Conservation (phyloP, 495 filamentous ascomycete species). For the Massariosphaeria phaeospora region DNA sequence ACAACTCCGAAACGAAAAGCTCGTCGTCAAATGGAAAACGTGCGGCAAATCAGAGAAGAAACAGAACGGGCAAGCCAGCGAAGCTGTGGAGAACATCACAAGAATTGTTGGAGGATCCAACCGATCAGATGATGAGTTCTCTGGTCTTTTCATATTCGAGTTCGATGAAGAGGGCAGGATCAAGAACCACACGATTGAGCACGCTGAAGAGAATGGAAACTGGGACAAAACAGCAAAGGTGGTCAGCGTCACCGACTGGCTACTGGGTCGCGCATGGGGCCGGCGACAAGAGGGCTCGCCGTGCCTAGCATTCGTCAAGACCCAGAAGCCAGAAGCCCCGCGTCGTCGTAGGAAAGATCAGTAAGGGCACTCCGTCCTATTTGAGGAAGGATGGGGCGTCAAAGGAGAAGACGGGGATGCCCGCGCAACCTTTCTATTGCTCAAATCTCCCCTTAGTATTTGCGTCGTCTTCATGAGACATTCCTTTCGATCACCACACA, state of each 20-base stretch:
- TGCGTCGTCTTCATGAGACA: no score
- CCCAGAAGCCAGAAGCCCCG: neutral
- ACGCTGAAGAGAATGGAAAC: constrained; percentile 71
- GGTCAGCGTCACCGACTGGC: constrained; percentile 82
- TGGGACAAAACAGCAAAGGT: constrained; percentile 68
- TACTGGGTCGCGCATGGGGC: constrained; percentile 61
- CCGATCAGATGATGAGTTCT: constrained; percentile 56
- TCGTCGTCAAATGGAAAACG: constrained; percentile 83
- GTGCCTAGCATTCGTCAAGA: constrained; percentile 38
- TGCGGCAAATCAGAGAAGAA: constrained; percentile 45
- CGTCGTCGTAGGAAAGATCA: neutral
- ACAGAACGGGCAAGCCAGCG: constrained; percentile 40
- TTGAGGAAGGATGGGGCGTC: no score
- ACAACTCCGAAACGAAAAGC: constrained; percentile 60
- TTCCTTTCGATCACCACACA: no score
- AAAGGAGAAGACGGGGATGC: no score
- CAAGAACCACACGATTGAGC: constrained; percentile 84
- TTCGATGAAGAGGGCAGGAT: constrained; percentile 89
- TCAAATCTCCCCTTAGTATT: no score
- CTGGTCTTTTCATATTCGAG: constrained; percentile 86
- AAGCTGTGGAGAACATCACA: constrained; percentile 49
- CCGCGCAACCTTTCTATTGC: no score
- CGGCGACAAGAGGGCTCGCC: constrained; percentile 40
- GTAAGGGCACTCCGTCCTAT: no score
- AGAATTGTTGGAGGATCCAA: constrained; percentile 44